Evolutionary conservation across 331 rosid genomes (phyloP).

Genomic region (Acacia pycnantha): DNA sequence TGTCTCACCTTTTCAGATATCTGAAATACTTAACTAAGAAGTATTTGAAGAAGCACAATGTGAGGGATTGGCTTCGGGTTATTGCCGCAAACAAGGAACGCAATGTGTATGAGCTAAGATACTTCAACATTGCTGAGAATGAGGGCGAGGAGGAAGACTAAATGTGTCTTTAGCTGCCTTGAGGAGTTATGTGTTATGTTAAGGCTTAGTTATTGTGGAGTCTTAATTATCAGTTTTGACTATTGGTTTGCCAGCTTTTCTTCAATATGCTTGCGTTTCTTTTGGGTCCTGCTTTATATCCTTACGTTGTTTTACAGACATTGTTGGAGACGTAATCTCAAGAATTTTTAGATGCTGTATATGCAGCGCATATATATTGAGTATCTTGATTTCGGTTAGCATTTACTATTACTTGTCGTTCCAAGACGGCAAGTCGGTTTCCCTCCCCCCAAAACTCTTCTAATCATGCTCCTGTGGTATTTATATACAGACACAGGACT

Average conservation of each 20-base stretch:
- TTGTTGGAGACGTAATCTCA: not conserved
- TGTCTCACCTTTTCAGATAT: slow-evolving; percentile 48
- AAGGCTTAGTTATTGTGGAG: not conserved
- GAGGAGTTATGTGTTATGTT: slow-evolving; percentile 21
- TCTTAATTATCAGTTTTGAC: slow-evolving; percentile 1
- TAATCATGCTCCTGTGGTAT: not conserved
- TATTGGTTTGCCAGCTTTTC: not conserved
- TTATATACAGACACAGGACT: not conserved
- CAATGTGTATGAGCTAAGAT: slow-evolving; percentile 83
- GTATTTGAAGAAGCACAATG: slow-evolving; percentile 95
- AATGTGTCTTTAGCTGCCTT: slow-evolving; percentile 16
- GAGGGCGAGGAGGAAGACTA: slow-evolving; percentile 95
- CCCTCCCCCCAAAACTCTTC: not conserved
- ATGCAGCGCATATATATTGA: not conserved
- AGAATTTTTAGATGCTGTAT: not conserved
- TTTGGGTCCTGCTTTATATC: not conserved
- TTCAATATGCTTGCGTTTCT: not conserved
- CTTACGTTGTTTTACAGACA: not conserved
- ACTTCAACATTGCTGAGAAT: slow-evolving; percentile 95
- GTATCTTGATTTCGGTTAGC: not conserved
- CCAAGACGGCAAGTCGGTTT: not conserved
- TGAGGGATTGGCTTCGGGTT: slow-evolving; percentile 97
- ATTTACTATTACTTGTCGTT: not conserved
- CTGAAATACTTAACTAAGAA: slow-evolving; percentile 88
- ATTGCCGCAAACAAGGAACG: slow-evolving; percentile 93